Percentiles rank a stretch among this genome's conserved stretches.
These are phyloP conservation scores for Paraphaeosphaeria sporulosa DNA, from an alignment of 2,329 filamentous ascomycete genomes.

Conservation along the genomic window DNA sequence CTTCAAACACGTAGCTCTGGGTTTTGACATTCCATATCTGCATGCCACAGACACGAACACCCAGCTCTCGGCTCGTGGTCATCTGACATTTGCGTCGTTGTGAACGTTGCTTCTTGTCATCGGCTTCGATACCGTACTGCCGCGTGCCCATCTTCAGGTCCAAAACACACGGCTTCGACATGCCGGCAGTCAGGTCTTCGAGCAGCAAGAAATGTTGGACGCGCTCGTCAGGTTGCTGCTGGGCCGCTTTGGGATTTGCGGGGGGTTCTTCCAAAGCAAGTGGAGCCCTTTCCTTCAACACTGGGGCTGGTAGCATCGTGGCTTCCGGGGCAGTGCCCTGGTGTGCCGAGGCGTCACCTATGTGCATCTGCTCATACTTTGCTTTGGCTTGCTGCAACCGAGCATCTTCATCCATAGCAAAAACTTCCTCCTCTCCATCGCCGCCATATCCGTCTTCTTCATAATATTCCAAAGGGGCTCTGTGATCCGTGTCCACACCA, in stretches of 20 bases:
- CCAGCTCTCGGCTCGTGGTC: constrained; percentile 90
- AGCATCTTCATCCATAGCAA: constrained; percentile 68
- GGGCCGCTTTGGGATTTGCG: constrained; percentile 55
- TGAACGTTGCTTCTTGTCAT: constrained; percentile 89
- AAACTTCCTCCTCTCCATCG: constrained; percentile 76
- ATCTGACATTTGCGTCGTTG: constrained; percentile 91
- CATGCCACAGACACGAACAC: constrained; percentile 92
- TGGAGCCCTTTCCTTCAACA: constrained; percentile 25
- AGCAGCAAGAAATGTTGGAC: constrained; percentile 93
- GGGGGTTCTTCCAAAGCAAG: constrained; percentile 28
- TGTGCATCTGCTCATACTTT: constrained; percentile 13
- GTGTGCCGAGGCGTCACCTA: not conserved
- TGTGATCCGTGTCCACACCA: constrained; percentile 69
- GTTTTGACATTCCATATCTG: constrained; percentile 92
- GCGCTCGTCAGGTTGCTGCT: constrained; percentile 62
- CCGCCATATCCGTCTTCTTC: constrained; percentile 88
- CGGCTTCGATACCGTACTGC: constrained; percentile 93
- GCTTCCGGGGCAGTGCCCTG: constrained; percentile 22
- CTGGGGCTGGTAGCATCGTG: constrained; percentile 45
- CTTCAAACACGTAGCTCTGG: constrained; percentile 90
- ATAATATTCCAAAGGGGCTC: constrained; percentile 87
- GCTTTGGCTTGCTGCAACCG: constrained; percentile 22
- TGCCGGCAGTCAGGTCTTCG: constrained; percentile 93
- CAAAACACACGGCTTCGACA: constrained; percentile 95
- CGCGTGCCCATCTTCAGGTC: constrained; percentile 99